These are phyloP conservation scores for Ophiognomonia clavigignenti-juglandacearum DNA, from an alignment of 2,329 filamentous ascomycete species.

Conservation along the genomic window DNA sequence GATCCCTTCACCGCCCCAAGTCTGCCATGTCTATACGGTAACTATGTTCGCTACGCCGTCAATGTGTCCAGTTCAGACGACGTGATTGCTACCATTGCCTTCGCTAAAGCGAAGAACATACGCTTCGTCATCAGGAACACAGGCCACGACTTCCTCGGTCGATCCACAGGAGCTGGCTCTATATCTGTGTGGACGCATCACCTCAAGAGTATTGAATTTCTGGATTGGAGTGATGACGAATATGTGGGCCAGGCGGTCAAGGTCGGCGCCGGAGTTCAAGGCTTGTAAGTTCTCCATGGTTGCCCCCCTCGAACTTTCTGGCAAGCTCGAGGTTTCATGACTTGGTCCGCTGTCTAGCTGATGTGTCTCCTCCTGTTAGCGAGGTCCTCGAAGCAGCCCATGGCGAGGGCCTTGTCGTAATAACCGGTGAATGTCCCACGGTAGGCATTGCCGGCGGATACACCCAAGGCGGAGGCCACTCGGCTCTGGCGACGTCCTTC, in stretches of 20 bases:
- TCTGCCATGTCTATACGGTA: slow-evolving; percentile 30
- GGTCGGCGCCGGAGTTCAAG: slow-evolving; percentile 49
- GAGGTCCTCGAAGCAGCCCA: slow-evolving; percentile 46
- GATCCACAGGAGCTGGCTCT: slow-evolving; percentile 12
- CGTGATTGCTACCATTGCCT: slow-evolving; percentile 21
- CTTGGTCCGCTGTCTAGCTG: too few species aligned
- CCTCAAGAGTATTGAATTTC: slow-evolving; percentile 26
- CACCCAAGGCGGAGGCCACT: slow-evolving; percentile 49
- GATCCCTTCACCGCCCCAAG: slow-evolving; percentile 16
- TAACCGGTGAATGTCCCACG: slow-evolving; percentile 24
- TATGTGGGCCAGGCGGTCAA: slow-evolving; percentile 47
- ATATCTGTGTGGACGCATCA: slow-evolving; percentile 48
- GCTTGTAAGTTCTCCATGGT: slow-evolving; percentile 22
- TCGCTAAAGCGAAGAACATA: slow-evolving; percentile 33
- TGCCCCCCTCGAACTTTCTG: too few species aligned
- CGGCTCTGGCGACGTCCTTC: slow-evolving; percentile 43
- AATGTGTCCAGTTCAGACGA: slow-evolving; percentile 17
- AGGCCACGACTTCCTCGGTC: slow-evolving; percentile 29
- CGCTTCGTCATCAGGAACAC: slow-evolving; percentile 40
- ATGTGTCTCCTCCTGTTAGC: neutral
- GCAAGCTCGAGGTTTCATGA: too few species aligned
- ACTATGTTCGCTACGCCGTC: slow-evolving; percentile 24
- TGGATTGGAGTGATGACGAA: slow-evolving; percentile 13
- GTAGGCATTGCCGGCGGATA: slow-evolving; percentile 46
- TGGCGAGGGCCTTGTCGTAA: slow-evolving; percentile 34